These are phyloP conservation scores for Ciborinia camelliae DNA, from an alignment of 2,329 filamentous ascomycete species.

Conservation along the genomic window DNA sequence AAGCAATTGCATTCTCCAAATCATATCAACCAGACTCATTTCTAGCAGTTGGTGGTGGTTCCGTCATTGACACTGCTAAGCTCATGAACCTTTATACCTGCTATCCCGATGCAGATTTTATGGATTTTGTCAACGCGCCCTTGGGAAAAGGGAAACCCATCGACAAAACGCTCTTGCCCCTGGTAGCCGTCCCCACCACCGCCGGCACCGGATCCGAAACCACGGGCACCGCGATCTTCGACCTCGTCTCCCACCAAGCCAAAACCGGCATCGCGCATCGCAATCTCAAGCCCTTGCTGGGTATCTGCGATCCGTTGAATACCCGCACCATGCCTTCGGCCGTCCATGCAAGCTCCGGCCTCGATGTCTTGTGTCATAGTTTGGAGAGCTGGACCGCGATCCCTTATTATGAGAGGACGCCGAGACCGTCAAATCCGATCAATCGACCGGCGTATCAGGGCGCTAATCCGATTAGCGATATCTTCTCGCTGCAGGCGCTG, in stretches of 20 bases:
- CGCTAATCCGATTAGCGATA: conserved; percentile 95
- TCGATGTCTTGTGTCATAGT: conserved; percentile 93
- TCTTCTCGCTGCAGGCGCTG: conserved; percentile 88
- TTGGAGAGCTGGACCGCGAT: conserved; percentile 98
- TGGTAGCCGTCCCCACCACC: conserved; percentile 81
- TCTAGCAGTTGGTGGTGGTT: conserved; percentile 87
- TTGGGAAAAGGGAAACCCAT: conserved; percentile 80
- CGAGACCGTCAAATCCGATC: conserved; percentile 84
- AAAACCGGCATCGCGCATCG: conserved; percentile 97
- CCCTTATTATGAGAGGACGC: conserved; percentile 81
- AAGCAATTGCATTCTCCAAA: conserved; percentile 84
- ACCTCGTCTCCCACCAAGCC: conserved; percentile 81
- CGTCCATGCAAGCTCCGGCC: conserved; percentile 84
- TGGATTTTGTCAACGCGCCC: conserved; percentile 97
- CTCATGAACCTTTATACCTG: conserved; percentile 95
- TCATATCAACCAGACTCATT: conserved; percentile 82
- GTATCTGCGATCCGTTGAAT: conserved; percentile 82
- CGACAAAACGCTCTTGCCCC: conserved; percentile 64
- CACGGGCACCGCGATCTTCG: conserved; percentile 96
- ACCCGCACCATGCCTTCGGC: conserved; percentile 94
- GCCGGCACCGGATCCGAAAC: conserved; percentile 90
- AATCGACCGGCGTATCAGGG: conserved; percentile 92
- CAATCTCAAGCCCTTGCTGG: conserved; percentile 90
- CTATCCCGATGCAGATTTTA: conserved; percentile 87
- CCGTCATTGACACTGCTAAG: conserved; percentile 97